Base-by-base conservation (phyloP, 306 rosid genomes). In the Cucurbita argyrosperma region DNA sequence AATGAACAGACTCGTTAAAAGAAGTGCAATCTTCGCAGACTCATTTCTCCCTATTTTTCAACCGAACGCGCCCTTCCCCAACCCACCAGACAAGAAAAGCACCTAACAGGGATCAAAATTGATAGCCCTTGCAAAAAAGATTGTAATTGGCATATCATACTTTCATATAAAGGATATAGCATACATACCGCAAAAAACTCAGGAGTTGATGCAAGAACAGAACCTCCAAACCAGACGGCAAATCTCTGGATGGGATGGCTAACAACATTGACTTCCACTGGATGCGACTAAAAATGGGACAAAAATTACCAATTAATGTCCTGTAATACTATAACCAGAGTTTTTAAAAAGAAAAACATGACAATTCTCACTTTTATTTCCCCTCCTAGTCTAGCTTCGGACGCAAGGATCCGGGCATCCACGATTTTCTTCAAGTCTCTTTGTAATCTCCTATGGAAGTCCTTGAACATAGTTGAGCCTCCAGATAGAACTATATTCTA, bases 141-240 rank as follows among this genome's bases (percentile, higher is more conserved):
- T 42, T 10, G n/a, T 40, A 46, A 13, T 49, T 69, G 15, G 15
- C 23, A 69, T 69, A 49, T 69, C 19, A 26, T 35, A 12, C 43
- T 26, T 26, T 30, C 64, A 26, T 19, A 55, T 6, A 73, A 74
- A 58, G 42, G 46, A 26, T 30, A 10, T 52, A 19, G 80, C 75
- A 75, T 74, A 74, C 87, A 62, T 87, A 95, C 99, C 86, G 83
- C 84, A 77, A 87, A 95, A 87, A 88, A 95, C 43, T 95, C 99
- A 8, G 97, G 99, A 51, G 99, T 95, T 76, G 99, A 95, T 72
- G 99, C 97, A 75, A 95, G 99, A 26, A 95, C 97, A 11, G 99
- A 95, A 60, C 99, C 99, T 72, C 99, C 99, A 79, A 95, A 95
- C 99, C 99, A 95, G 81, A 95, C 99, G 72, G 99, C 99, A 83